A percentile compares a stretch with the other conserved stretches of the same genome.
These are phyloP conservation scores for Ilex paraguariensis DNA, from an alignment of 305 asterid species.

Conservation along the genomic window DNA sequence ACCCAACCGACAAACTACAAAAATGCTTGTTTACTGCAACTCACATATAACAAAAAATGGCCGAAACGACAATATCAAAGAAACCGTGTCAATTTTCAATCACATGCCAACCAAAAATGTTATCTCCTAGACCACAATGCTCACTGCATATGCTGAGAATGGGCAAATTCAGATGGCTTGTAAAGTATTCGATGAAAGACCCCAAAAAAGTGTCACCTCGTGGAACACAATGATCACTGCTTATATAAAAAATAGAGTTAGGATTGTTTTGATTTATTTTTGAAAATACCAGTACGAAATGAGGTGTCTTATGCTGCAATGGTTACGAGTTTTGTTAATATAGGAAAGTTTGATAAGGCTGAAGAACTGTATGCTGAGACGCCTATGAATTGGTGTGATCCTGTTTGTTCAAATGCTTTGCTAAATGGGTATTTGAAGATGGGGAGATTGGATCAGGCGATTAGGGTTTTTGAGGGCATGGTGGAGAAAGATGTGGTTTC, in stretches of 20 bases:
- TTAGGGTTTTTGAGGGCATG: conserved; percentile 49
- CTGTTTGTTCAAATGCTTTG: conserved; percentile 63
- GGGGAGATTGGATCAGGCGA: conserved; percentile 53
- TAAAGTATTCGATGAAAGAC: conserved; percentile 64
- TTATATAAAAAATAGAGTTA: conserved; percentile 34
- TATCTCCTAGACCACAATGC: conserved; percentile 79
- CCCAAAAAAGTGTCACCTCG: conserved; percentile 45
- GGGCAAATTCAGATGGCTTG: conserved; percentile 51
- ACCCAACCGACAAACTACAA: conserved; percentile 21
- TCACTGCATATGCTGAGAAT: conserved; percentile 43
- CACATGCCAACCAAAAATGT: conserved; percentile 48
- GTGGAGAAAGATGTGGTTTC: conserved; percentile 58
- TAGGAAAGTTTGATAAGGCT: conserved; percentile 50
- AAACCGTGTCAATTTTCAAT: conserved; percentile 61
- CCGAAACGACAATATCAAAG: conserved; percentile 49
- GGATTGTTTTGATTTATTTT: conserved; percentile 49
- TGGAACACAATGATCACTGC: conserved; percentile 93
- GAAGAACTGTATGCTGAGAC: conserved; percentile 36
- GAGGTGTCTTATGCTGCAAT: conserved; percentile 53
- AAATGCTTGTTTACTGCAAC: conserved; percentile 50
- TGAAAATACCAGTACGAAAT: conserved; percentile 57
- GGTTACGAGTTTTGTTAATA: conserved; percentile 60
- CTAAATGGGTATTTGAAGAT: conserved; percentile 61
- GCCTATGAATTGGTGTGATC: conserved; percentile 53
- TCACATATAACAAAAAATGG: conserved; percentile 65